Evolutionary conservation across 202 grass and related monocot species (phyloP).

Genomic region (Digitaria exilis): DNA sequence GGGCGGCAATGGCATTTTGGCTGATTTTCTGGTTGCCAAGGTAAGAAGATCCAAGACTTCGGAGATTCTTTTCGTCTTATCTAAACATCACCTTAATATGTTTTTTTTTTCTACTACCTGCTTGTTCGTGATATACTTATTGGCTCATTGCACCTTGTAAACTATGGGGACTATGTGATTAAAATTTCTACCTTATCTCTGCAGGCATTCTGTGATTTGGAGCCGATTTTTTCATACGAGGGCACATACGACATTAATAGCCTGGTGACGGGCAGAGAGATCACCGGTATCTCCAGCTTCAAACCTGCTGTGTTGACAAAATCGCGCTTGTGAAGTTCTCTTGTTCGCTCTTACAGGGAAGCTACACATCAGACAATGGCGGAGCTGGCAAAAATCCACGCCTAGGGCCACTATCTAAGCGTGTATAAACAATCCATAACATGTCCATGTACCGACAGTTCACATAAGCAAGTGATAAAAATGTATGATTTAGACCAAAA

Average conservation of each 20-base stretch:
- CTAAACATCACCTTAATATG: neutral
- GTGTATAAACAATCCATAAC: too few species aligned
- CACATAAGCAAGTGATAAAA: too few species aligned
- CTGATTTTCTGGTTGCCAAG: conserved; percentile 99
- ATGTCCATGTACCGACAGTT: too few species aligned
- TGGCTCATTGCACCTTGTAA: neutral
- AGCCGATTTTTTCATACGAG: conserved; percentile 85
- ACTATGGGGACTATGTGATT: conserved; percentile 13
- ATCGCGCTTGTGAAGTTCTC: conserved; percentile 57
- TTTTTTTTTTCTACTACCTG: neutral
- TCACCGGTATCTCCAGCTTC: conserved; percentile 89
- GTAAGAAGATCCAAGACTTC: conserved; percentile 33
- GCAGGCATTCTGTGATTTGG: conserved; percentile 90
- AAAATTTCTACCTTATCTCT: neutral
- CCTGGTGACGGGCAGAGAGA: conserved; percentile 81
- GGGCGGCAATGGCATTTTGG: conserved; percentile 93
- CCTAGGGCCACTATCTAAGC: too few species aligned
- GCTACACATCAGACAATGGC: neutral
- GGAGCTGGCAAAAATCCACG: too few species aligned
- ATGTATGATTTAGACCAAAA: too few species aligned
- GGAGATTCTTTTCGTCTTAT: neutral
- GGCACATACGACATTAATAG: conserved; percentile 93
- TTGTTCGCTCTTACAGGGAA: neutral
- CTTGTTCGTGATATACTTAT: neutral
- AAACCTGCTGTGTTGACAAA: conserved; percentile 65